Evolutionary conservation across 1,284 basidiomycete species (phyloP).

Genomic region (Termitomyces sp.): DNA sequence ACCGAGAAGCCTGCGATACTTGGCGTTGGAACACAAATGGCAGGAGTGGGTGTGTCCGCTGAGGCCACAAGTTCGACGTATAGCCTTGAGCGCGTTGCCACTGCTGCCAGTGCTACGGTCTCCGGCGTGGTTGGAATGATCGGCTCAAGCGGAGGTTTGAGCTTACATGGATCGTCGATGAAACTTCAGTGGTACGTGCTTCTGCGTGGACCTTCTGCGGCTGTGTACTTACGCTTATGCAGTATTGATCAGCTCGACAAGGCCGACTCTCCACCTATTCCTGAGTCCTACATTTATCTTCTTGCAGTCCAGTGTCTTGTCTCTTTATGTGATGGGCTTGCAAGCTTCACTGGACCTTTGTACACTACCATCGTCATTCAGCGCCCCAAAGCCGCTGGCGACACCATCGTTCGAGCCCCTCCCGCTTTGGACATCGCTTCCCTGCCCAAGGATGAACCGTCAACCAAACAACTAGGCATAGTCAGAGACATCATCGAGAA

Average conservation of each 20-base stretch:
- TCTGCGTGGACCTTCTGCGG: background rate
- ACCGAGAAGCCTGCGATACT: constrained; percentile 85
- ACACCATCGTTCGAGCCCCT: constrained; percentile 65
- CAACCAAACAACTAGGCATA: constrained; percentile 50
- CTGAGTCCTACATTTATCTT: constrained; percentile 90
- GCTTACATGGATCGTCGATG: constrained; percentile 68
- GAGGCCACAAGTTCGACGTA: constrained; percentile 36
- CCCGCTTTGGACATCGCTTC: constrained; percentile 63
- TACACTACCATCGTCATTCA: constrained; percentile 66
- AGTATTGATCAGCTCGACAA: constrained; percentile 97
- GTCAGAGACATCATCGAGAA: constrained; percentile 78
- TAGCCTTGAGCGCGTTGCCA: constrained; percentile 69
- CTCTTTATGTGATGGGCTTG: constrained; percentile 86
- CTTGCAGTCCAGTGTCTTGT: constrained; percentile 87
- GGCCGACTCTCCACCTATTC: constrained; percentile 87
- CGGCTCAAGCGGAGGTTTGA: constrained; percentile 48
- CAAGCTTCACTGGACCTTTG: constrained; percentile 63
- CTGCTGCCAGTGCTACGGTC: constrained; percentile 76
- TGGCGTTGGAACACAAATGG: constrained; percentile 76
- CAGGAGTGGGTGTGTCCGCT: constrained; percentile 62
- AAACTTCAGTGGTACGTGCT: constrained; percentile 75
- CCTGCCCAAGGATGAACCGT: constrained; percentile 53
- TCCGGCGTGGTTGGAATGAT: constrained; percentile 37
- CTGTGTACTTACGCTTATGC: background rate
- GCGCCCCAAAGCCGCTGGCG: constrained; percentile 59